These are phyloP conservation scores for Nitzschia sp. DNA, from an alignment of 108 stramenopile species.

Conservation along the genomic window DNA sequence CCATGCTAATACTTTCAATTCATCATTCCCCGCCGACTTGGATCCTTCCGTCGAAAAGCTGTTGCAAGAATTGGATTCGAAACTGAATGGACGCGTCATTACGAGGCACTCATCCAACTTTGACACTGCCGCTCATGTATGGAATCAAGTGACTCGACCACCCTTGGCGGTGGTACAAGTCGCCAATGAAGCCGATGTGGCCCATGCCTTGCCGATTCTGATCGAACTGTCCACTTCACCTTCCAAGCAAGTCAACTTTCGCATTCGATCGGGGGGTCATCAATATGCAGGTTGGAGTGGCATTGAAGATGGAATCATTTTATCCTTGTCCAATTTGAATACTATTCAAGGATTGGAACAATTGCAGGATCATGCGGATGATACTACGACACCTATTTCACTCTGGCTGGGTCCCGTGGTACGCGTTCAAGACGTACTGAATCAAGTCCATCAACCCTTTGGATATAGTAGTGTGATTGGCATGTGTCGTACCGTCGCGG, in stretches of 20 bases:
- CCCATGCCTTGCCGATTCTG: slow-evolving; percentile 26
- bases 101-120: neutral
- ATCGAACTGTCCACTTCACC: neutral
- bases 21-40: too few species aligned
- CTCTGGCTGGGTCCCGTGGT: neutral
- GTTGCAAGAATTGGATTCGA: neutral
- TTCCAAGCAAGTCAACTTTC: slow-evolving; percentile 5
- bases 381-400: neutral
- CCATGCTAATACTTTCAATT: too few species aligned
- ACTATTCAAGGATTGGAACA: neutral
- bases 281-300: slow-evolving; percentile 20
- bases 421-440: neutral
- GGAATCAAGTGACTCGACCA: slow-evolving; percentile 1
- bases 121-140: slow-evolving; percentile 4
- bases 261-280: slow-evolving; percentile 36
- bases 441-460: neutral
- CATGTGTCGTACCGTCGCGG: neutral
- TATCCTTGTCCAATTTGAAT: slow-evolving; percentile 29
- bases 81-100: neutral
- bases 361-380: neutral
- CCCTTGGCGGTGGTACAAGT: slow-evolving; percentile 31
- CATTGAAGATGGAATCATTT: slow-evolving; percentile 33
- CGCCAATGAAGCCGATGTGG: slow-evolving; percentile 1
- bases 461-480: neutral
- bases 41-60: neutral